A percentile compares a stretch with the other conserved stretches of the same genome.
Evolutionary conservation across 257 asterid genomes (phyloP).

Genomic region (Fraxinus cuspidata): DNA sequence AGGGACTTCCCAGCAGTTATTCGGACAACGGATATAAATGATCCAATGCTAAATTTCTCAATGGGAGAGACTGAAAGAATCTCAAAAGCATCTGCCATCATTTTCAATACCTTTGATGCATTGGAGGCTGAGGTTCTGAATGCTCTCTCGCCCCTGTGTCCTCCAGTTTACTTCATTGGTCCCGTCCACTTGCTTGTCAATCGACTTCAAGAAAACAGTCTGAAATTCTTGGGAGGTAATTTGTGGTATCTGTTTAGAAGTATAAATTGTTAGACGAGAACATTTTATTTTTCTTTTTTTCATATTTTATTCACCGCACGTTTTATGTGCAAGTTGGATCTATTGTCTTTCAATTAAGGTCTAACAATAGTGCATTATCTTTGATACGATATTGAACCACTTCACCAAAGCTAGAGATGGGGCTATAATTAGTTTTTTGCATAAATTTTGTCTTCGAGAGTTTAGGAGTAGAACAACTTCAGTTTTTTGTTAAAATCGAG

Average conservation of each 20-base stretch:
- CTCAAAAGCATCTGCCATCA: slow-evolving; percentile 26
- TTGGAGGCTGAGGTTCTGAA: slow-evolving; percentile 22
- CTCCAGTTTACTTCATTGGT: slow-evolving; percentile 20
- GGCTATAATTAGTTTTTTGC: neutral
- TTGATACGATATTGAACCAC: too few species aligned
- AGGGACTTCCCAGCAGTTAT: slow-evolving; percentile 18
- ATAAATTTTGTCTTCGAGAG: too few species aligned
- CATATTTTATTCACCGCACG: neutral
- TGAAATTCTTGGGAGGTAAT: slow-evolving; percentile 8
- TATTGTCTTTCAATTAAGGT: too few species aligned
- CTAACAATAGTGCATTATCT: too few species aligned
- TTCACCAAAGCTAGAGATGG: neutral
- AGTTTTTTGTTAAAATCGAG: neutral
- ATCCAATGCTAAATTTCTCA: slow-evolving; percentile 14
- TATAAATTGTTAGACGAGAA: neutral
- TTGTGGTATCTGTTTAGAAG: neutral
- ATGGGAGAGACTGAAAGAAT: slow-evolving; percentile 10
- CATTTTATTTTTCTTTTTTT: too few species aligned
- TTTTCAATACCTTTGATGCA: slow-evolving; percentile 27
- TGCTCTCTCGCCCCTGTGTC: slow-evolving; percentile 16
- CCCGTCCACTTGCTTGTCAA: slow-evolving; percentile 17
- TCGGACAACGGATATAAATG: slow-evolving; percentile 21
- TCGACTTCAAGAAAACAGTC: slow-evolving; percentile 2
- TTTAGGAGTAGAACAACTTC: neutral
- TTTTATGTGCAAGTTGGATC: too few species aligned